These are phyloP conservation scores for Anthoceros angustus DNA, from an alignment of 225 moss, liverwort and hornwort species.

Conservation along the genomic window DNA sequence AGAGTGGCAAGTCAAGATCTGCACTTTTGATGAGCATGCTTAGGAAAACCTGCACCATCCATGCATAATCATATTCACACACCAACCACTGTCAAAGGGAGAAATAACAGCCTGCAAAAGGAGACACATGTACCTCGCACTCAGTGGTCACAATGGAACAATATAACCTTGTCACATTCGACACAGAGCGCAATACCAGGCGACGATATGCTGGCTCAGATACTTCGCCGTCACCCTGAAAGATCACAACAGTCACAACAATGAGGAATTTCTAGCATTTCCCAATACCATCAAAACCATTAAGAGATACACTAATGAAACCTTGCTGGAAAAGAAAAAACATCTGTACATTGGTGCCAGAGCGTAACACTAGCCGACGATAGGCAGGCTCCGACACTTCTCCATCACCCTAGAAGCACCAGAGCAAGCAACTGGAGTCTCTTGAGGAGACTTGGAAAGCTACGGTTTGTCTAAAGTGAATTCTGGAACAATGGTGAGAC, in stretches of 20 bases:
- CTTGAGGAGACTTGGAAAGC: too few relatives aligned
- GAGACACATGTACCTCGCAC: conserved; percentile 38
- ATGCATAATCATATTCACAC: not conserved
- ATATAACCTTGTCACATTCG: conserved; percentile 84
- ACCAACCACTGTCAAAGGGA: not conserved
- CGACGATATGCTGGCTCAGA: conserved; percentile 78
- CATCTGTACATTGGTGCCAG: not conserved
- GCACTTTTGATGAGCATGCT: conserved; percentile 98
- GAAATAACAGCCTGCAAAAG: not conserved
- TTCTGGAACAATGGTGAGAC: not conserved
- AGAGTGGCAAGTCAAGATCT: conserved; percentile 68
- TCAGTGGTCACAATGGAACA: conserved; percentile 74
- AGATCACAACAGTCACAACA: not conserved
- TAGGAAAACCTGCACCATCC: conserved; percentile 50
- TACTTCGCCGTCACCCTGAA: conserved; percentile 52
- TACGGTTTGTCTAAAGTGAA: too few relatives aligned
- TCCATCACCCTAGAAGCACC: not conserved
- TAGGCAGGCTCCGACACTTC: conserved; percentile 1
- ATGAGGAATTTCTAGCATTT: not conserved
- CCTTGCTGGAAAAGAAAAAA: too few relatives aligned
- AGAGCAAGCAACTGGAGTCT: too few relatives aligned
- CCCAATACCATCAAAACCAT: not conserved
- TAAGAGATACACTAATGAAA: not conserved
- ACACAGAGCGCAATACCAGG: conserved; percentile 74
- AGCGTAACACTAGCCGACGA: not conserved